These are phyloP conservation scores for Phanerochaete sordida DNA, from an alignment of 768 basidiomycete species.

Conservation along the genomic window DNA sequence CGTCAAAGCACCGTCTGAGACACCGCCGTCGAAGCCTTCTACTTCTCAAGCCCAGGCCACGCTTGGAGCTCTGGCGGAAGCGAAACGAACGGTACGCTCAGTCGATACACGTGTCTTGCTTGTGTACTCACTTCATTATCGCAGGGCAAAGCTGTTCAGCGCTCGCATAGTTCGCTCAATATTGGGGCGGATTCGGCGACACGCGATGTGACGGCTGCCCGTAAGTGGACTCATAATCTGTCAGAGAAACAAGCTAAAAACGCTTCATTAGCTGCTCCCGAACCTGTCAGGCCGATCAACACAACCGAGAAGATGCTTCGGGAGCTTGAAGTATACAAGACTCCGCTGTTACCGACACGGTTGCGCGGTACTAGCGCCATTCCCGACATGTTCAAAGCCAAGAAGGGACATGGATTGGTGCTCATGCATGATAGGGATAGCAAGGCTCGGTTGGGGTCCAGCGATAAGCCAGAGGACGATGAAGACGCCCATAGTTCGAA, in stretches of 20 bases:
- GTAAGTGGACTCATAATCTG: not conserved
- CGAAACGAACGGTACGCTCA: constrained; percentile 49
- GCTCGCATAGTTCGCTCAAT: constrained; percentile 6
- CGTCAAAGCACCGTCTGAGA: constrained; percentile 50
- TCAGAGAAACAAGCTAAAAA: not conserved
- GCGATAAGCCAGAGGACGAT: constrained; percentile 32
- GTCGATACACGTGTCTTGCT: constrained; percentile 1
- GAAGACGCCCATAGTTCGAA: constrained; percentile 46
- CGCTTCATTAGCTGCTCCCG: not conserved
- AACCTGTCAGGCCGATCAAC: constrained; percentile 33
- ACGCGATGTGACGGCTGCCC: not conserved
- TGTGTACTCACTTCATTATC: not conserved
- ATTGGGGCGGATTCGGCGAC: constrained; percentile 7
- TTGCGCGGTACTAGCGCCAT: constrained; percentile 40
- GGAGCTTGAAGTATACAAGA: constrained; percentile 75
- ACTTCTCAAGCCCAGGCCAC: constrained; percentile 33
- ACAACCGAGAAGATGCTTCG: constrained; percentile 67
- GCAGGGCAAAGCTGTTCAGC: not conserved
- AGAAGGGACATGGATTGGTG: constrained; percentile 36
- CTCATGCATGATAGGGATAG: constrained; percentile 57
- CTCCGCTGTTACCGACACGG: constrained; percentile 69
- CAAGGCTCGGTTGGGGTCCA: constrained; percentile 43
- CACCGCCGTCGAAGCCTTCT: constrained; percentile 21
- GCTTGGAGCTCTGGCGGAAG: constrained; percentile 33
- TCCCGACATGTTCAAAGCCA: constrained; percentile 64